A percentile compares a stretch with the other conserved stretches of the same genome.
phyloP scores from a whole-genome alignment of 2,329 filamentous ascomycete genomes.

The Fusarium anthophilum region DNA sequence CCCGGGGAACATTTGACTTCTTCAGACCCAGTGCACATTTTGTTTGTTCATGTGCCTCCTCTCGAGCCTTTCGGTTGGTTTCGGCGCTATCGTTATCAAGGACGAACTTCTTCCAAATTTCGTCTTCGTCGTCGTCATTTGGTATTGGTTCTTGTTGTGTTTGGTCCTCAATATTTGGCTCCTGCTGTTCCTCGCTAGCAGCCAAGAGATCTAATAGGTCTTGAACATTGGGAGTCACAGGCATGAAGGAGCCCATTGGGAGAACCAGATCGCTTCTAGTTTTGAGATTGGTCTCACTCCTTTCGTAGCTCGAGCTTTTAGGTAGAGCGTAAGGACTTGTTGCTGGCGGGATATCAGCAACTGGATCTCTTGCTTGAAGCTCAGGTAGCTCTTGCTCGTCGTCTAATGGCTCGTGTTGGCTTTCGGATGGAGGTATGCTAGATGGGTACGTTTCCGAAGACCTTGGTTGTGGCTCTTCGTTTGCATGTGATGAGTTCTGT shows the following conservation, averaged over 20 bases:
- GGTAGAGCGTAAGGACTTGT: neutral
- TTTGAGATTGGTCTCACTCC: neutral
- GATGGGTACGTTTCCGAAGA: neutral
- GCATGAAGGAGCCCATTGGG: neutral
- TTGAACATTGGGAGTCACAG: conserved; percentile 14
- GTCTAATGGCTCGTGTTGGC: neutral
- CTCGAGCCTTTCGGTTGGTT: conserved; percentile 28
- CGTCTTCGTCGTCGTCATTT: conserved; percentile 40
- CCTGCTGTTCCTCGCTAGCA: conserved; percentile 12
- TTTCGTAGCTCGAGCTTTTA: neutral
- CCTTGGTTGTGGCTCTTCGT: neutral
- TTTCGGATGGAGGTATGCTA: neutral
- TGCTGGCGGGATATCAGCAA: neutral
- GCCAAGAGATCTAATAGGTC: conserved; percentile 36
- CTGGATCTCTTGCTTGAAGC: neutral
- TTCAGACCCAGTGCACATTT: conserved; percentile 16
- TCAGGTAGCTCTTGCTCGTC: neutral
- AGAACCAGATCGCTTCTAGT: conserved; percentile 2
- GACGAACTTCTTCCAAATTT: conserved; percentile 45
- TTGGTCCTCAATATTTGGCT: neutral
- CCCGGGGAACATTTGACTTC: neutral
- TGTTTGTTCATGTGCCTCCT: conserved; percentile 36
- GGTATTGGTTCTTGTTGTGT: neutral
- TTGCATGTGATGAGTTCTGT: neutral
- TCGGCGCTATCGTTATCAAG: conserved; percentile 36